Evolutionary conservation across 306 rosid species (phyloP).

Genomic region (Vigna mungo): DNA sequence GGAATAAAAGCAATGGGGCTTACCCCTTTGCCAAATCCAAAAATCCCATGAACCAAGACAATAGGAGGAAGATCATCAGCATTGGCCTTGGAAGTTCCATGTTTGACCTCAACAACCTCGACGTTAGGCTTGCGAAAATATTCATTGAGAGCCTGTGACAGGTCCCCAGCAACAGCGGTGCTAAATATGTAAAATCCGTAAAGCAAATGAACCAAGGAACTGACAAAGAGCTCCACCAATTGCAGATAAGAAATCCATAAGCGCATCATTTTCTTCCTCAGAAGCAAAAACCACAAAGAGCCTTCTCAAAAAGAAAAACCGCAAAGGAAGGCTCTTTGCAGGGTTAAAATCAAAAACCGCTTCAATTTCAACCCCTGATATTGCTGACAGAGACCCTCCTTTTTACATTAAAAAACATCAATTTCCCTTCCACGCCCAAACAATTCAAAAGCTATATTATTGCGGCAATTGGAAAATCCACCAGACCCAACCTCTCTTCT

Average conservation of each 20-base stretch:
- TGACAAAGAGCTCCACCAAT: conserved; percentile 73
- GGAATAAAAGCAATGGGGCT: not conserved
- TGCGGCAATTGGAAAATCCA: not conserved
- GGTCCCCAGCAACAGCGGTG: conserved; percentile 90
- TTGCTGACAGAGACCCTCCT: not conserved
- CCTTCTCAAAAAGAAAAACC: conserved; percentile 42
- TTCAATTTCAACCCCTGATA: conserved; percentile 42
- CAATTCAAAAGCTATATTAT: not conserved
- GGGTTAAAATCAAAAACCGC: conserved; percentile 42
- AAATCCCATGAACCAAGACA: conserved; percentile 93
- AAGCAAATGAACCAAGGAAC: conserved; percentile 74
- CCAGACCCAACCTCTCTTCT: not conserved
- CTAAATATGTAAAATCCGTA: conserved; percentile 91
- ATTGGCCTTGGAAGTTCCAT: conserved; percentile 24
- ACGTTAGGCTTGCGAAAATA: conserved; percentile 49
- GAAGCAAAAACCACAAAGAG: conserved; percentile 28
- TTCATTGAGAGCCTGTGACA: conserved; percentile 60
- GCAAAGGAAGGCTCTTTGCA: conserved; percentile 52
- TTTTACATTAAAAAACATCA: not conserved
- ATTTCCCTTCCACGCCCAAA: not conserved
- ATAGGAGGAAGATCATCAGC: conserved; percentile 73
- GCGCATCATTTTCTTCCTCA: conserved; percentile 58
- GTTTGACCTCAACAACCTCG: conserved; percentile 31
- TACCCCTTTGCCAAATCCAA: conserved; percentile 99
- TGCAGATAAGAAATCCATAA: conserved; percentile 65